Evolutionary conservation across 257 asterid genomes (phyloP).

Genomic region (Misopates orontium): DNA sequence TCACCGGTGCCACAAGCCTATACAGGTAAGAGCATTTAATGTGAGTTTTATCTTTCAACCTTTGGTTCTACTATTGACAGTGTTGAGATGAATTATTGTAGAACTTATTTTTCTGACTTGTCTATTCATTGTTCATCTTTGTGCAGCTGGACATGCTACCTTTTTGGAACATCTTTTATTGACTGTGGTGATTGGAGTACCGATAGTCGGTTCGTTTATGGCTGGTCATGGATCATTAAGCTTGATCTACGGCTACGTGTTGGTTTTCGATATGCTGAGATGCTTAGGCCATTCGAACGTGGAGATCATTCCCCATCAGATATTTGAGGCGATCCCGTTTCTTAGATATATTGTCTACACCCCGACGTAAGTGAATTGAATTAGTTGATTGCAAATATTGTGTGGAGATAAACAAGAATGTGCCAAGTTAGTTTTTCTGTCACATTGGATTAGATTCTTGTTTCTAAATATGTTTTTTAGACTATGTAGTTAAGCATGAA

Average conservation of each 20-base stretch:
- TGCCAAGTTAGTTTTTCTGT: neutral
- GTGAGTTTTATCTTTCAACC: neutral
- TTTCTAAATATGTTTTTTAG: no score
- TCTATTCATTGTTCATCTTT: neutral
- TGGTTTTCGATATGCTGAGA: slow-evolving; percentile 66
- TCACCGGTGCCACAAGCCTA: slow-evolving; percentile 74
- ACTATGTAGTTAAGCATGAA: no score
- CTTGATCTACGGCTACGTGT: slow-evolving; percentile 59
- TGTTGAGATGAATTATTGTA: neutral
- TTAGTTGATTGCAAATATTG: neutral
- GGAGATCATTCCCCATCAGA: slow-evolving; percentile 72
- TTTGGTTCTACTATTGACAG: neutral
- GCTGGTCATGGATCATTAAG: slow-evolving; percentile 69
- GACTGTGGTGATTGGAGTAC: slow-evolving; percentile 63
- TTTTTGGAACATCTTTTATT: slow-evolving; percentile 67
- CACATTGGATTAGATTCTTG: no score
- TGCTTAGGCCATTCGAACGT: slow-evolving; percentile 86
- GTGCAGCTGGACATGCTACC: slow-evolving; percentile 80
- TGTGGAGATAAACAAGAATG: neutral
- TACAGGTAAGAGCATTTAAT: slow-evolving; percentile 51
- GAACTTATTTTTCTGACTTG: neutral
- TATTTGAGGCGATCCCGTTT: slow-evolving; percentile 63
- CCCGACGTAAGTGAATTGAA: slow-evolving; percentile 65
- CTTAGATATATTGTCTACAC: slow-evolving; percentile 66
- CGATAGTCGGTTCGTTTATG: slow-evolving; percentile 55